phyloP scores from a whole-genome alignment of 2,329 filamentous ascomycete genomes.

The Diaporthe humulicola region DNA sequence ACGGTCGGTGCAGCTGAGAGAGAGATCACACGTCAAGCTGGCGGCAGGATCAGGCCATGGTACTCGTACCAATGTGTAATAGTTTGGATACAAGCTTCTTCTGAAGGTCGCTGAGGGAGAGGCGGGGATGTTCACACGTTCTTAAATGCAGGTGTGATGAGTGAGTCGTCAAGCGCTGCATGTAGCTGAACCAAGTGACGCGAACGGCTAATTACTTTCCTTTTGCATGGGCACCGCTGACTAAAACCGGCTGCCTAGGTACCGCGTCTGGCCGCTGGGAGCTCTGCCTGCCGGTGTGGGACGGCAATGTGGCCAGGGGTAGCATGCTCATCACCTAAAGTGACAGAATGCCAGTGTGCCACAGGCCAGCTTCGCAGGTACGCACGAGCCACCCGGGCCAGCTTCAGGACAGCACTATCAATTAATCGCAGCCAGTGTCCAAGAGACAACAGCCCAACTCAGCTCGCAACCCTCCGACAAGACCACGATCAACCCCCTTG shows the following conservation, averaged over 20 bases:
- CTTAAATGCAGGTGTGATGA: neutral
- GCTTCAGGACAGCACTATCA: slow-evolving; percentile 39
- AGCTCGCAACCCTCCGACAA: slow-evolving; percentile 33
- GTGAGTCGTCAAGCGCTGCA: slow-evolving; percentile 1
- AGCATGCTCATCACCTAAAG: slow-evolving; percentile 3
- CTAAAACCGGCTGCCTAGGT: neutral
- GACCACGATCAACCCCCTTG: slow-evolving; percentile 34
- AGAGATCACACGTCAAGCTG: neutral
- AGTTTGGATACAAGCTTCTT: neutral
- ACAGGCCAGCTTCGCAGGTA: slow-evolving; percentile 1
- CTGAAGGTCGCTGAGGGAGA: neutral
- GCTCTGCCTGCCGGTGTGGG: slow-evolving; percentile 28
- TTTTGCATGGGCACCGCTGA: slow-evolving; percentile 23
- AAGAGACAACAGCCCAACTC: slow-evolving; percentile 23
- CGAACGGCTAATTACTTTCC: slow-evolving; percentile 16
- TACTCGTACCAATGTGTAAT: neutral
- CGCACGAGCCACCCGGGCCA: slow-evolving; percentile 31
- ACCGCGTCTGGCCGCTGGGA: neutral
- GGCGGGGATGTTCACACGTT: neutral
- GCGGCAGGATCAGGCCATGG: neutral
- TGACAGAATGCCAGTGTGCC: slow-evolving; percentile 7
- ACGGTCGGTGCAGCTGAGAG: neutral
- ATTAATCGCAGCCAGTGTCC: slow-evolving; percentile 28
- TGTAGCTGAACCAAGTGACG: neutral
- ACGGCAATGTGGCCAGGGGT: neutral